Conservation (phyloP, 345 rosid genomes). For the Anastatica hierochuntica region DNA sequence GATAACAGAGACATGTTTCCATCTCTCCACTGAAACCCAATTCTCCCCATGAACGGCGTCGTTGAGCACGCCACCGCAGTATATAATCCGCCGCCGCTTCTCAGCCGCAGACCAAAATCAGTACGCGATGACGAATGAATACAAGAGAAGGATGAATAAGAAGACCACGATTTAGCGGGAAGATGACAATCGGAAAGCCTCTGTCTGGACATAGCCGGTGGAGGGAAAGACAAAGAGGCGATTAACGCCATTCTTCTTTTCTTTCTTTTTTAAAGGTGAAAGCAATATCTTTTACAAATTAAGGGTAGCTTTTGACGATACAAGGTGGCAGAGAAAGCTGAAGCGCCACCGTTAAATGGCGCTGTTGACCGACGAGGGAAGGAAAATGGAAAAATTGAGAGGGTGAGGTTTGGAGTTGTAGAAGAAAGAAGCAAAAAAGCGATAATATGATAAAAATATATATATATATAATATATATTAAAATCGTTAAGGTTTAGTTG, state of each 20-base stretch:
- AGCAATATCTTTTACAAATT: too few species aligned
- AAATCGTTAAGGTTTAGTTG: too few species aligned
- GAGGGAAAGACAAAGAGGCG: slow-evolving; percentile 18
- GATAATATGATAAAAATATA: too few species aligned
- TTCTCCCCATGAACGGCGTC: slow-evolving; percentile 60
- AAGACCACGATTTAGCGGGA: not conserved
- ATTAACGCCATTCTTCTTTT: slow-evolving; percentile 30
- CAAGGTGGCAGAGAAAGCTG: not conserved
- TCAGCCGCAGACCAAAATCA: slow-evolving; percentile 14
- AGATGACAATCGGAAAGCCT: not conserved
- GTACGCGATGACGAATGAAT: not conserved
- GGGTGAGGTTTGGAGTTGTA: slow-evolving; percentile 20
- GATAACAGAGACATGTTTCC: slow-evolving; percentile 66
- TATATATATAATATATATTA: too few species aligned
- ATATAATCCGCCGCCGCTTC: slow-evolving; percentile 20
- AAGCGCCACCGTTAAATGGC: slow-evolving; percentile 24
- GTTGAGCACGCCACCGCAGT: slow-evolving; percentile 52
- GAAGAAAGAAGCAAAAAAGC: not conserved
- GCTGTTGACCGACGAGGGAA: slow-evolving; percentile 1
- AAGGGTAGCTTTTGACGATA: not conserved
- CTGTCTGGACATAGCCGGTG: slow-evolving; percentile 15
- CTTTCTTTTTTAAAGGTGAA: too few species aligned
- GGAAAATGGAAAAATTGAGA: slow-evolving; percentile 6
- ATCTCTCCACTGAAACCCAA: slow-evolving; percentile 59
- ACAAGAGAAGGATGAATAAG: slow-evolving; percentile 1